phyloP scores from a whole-genome alignment of 371 early-diverging fungal genomes.

The Mucor circinelloides region DNA sequence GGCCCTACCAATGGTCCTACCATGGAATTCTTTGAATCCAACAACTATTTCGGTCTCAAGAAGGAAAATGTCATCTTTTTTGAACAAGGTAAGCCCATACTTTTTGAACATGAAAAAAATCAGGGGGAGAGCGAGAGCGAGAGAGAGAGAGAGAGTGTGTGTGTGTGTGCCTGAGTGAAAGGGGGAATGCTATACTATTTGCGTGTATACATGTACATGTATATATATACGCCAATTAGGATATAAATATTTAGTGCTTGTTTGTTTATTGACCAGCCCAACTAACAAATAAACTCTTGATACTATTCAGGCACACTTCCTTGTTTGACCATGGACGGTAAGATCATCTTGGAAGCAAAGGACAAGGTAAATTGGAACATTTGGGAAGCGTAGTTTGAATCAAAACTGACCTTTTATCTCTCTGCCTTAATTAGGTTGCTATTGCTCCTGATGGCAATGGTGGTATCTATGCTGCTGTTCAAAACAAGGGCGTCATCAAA shows the following conservation, averaged over 20 bases:
- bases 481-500: slow-evolving; percentile 62
- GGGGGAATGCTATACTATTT: not conserved
- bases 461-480: slow-evolving; percentile 75
- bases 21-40: slow-evolving; percentile 69
- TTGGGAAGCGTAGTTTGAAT: slow-evolving; percentile 48
- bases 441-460: slow-evolving; percentile 83
- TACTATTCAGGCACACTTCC: slow-evolving; percentile 72
- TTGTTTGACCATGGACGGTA: slow-evolving; percentile 80
- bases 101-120: not conserved
- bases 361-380: slow-evolving; percentile 51
- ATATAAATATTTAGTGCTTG: slow-evolving; percentile 6
- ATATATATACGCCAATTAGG: slow-evolving; percentile 1
- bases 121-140: not conserved
- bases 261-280: slow-evolving; percentile 1
- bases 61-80: slow-evolving; percentile 86
- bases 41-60: slow-evolving; percentile 83
- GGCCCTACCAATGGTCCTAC: slow-evolving; percentile 89
- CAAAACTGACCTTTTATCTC: slow-evolving; percentile 54
- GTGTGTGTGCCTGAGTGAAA: no score
- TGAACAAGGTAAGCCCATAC: slow-evolving; percentile 66
- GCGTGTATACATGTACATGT: not conserved
- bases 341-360: slow-evolving; percentile 86
- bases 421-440: slow-evolving; percentile 42
- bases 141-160: not conserved
- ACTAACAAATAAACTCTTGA: not conserved